A percentile compares a stretch with the other conserved stretches of the same genome.
Evolutionary conservation across 371 early-diverging fungal genomes (phyloP).

Genomic region (Mucor plumbeus): DNA sequence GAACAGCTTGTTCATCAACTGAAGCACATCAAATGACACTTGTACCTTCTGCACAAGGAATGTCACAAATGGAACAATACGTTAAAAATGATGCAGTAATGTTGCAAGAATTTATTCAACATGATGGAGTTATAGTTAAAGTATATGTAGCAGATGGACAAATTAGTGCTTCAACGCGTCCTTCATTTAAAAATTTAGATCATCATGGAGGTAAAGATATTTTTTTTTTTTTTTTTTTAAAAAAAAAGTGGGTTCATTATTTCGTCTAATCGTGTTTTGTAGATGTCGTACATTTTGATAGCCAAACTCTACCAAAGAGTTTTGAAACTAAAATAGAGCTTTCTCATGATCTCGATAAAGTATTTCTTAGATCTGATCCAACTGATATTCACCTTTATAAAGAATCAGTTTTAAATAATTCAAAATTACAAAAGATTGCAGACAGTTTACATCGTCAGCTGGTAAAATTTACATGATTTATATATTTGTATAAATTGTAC

Average conservation of each 20-base stretch:
- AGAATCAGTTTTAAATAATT: constrained; percentile 32
- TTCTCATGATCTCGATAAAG: constrained; percentile 32
- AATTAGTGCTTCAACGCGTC: constrained; percentile 42
- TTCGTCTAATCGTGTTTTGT: neutral
- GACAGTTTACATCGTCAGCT: constrained; percentile 36
- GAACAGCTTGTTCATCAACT: constrained; percentile 49
- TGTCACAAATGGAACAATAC: constrained; percentile 26
- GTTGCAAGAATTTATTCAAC: constrained; percentile 55
- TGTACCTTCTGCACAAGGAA: constrained; percentile 34
- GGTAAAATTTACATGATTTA: constrained; percentile 26
- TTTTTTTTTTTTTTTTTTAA: too few species aligned
- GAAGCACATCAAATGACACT: constrained; percentile 55
- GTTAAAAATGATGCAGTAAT: constrained; percentile 38
- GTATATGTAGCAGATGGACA: constrained; percentile 53
- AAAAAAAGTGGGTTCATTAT: too few species aligned
- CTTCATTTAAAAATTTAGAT: constrained; percentile 49
- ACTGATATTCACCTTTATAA: constrained; percentile 25
- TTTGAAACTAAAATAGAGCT: constrained; percentile 31
- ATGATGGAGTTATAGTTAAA: constrained; percentile 54
- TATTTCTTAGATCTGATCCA: constrained; percentile 29
- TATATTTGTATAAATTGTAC: constrained; percentile 5
- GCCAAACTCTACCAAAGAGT: constrained; percentile 52
- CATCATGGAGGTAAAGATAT: constrained; percentile 24
- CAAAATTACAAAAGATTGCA: constrained; percentile 40
- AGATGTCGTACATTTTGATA: constrained; percentile 48